Percentiles rank a stretch among this genome's conserved stretches.
phyloP scores from a whole-genome alignment of 768 basidiomycete genomes.

The Suillus tomentosus region DNA sequence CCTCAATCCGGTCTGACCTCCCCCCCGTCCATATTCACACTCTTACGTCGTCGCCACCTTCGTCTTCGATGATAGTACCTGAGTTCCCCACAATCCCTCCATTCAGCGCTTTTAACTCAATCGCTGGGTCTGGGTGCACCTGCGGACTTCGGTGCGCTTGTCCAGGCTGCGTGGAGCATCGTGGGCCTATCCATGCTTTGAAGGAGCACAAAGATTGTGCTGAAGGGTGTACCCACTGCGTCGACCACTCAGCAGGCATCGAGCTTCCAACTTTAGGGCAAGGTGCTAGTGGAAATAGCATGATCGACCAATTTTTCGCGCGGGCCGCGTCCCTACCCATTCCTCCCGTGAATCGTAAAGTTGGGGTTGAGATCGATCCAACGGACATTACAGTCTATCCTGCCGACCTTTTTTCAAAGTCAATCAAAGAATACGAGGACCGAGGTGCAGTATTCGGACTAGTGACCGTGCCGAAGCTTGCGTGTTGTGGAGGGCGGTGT shows the following conservation, averaged over 20 bases:
- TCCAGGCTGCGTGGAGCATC: conserved; percentile 73
- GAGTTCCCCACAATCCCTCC: conserved; percentile 62
- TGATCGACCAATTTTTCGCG: conserved; percentile 67
- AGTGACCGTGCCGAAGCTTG: conserved; percentile 62
- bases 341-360: conserved; percentile 47
- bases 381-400: conserved; percentile 53
- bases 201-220: conserved; percentile 35
- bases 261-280: conserved; percentile 40
- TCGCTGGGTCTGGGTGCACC: conserved; percentile 71
- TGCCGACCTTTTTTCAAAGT: conserved; percentile 35
- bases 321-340: conserved; percentile 70
- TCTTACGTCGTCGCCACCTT: conserved; percentile 42
- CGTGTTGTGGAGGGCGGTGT: conserved; percentile 67
- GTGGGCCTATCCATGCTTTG: conserved; percentile 50
- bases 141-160: conserved; percentile 71
- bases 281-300: conserved; percentile 26
- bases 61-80: conserved; percentile 33
- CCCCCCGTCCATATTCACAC: conserved; percentile 45
- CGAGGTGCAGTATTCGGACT: conserved; percentile 47
- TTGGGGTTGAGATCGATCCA: conserved; percentile 47
- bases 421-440: conserved; percentile 38
- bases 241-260: conserved; percentile 52
- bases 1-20: conserved; percentile 12
- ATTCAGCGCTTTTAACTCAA: conserved; percentile 55
- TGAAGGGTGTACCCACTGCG: conserved; percentile 61